These are phyloP conservation scores for Decorospora gaudefroyi DNA, from an alignment of 2,329 filamentous ascomycete species.

Conservation along the genomic window DNA sequence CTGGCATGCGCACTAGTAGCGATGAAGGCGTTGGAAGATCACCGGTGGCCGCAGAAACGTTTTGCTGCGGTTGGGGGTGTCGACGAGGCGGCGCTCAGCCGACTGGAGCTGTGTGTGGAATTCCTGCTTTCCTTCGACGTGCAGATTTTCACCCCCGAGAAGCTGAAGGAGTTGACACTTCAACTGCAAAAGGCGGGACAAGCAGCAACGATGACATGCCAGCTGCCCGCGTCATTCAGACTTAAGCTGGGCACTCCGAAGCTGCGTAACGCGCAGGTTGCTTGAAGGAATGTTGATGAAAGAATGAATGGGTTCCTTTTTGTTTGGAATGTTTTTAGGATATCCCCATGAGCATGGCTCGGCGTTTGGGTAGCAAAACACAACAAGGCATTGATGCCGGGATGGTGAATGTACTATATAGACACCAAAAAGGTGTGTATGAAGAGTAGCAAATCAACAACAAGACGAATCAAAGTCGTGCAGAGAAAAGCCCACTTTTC, in stretches of 20 bases:
- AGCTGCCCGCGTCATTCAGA: conserved; percentile 43
- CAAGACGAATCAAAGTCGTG: too few relatives aligned
- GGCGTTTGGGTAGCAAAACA: conserved; percentile 29
- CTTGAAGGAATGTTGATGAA: conserved; percentile 7
- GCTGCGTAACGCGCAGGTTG: conserved; percentile 29
- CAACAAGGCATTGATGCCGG: conserved; percentile 12
- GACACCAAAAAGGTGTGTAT: conserved; percentile 11
- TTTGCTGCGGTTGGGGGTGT: conserved; percentile 89
- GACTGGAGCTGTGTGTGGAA: conserved; percentile 76
- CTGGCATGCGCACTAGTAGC: conserved; percentile 84
- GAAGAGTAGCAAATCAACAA: too few relatives aligned
- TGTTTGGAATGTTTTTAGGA: conserved; percentile 26
- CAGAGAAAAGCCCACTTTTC: conserved; percentile 4
- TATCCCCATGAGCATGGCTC: conserved; percentile 31
- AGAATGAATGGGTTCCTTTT: conserved; percentile 19
- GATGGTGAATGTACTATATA: conserved; percentile 14
- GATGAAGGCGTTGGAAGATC: conserved; percentile 93
- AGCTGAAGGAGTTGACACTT: conserved; percentile 42
- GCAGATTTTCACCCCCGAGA: conserved; percentile 45
- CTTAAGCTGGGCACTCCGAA: conserved; percentile 35
- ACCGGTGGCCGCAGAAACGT: conserved; percentile 81
- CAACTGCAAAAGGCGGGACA: conserved; percentile 49
- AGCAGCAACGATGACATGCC: conserved; percentile 41
- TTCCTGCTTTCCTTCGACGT: conserved; percentile 52
- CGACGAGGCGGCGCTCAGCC: conserved; percentile 75